Percentiles rank a stretch among this genome's conserved stretches.
These are phyloP conservation scores for Fusarium brevicatenulatum DNA, from an alignment of 2,329 filamentous ascomycete genomes.

Conservation along the genomic window DNA sequence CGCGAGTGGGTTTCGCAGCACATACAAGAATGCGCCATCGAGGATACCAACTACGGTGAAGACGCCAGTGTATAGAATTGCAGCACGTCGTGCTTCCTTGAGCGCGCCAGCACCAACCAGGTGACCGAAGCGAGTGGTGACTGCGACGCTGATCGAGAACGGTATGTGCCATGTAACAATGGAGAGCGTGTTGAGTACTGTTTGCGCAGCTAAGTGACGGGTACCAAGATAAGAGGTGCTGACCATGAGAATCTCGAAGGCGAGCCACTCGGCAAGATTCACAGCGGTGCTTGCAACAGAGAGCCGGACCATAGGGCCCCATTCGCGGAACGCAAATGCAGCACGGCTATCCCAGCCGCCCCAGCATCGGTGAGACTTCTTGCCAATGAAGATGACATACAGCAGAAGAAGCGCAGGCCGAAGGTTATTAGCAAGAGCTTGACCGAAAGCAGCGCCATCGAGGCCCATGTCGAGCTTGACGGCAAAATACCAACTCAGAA, in stretches of 20 bases:
- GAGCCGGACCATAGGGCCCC: constrained; percentile 53
- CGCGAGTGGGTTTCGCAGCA: constrained; percentile 23
- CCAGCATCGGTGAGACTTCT: constrained; percentile 48
- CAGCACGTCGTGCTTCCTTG: constrained; percentile 29
- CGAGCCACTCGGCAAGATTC: constrained; percentile 57
- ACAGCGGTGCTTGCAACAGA: constrained; percentile 54
- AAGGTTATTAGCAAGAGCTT: constrained; percentile 60
- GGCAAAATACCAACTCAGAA: constrained; percentile 61
- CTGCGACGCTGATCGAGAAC: constrained; percentile 55
- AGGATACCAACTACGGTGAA: constrained; percentile 26
- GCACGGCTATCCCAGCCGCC: constrained; percentile 52
- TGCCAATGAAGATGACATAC: constrained; percentile 57
- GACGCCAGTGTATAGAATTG: constrained; percentile 25
- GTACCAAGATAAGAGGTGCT: constrained; percentile 58
- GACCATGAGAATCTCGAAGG: constrained; percentile 57
- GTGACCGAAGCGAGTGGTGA: constrained; percentile 55
- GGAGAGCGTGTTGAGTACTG: constrained; percentile 53
- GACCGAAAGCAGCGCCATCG: constrained; percentile 61
- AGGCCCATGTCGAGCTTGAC: constrained; percentile 58
- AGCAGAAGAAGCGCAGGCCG: constrained; percentile 58
- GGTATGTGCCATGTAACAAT: constrained; percentile 56
- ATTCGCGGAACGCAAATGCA: constrained; percentile 52
- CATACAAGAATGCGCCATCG: constrained; percentile 26
- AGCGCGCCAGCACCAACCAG: constrained; percentile 51
- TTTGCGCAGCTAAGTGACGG: constrained; percentile 54